phyloP scores from a whole-genome alignment of 139 green algal species.

The Zygnema cylindricum region DNA sequence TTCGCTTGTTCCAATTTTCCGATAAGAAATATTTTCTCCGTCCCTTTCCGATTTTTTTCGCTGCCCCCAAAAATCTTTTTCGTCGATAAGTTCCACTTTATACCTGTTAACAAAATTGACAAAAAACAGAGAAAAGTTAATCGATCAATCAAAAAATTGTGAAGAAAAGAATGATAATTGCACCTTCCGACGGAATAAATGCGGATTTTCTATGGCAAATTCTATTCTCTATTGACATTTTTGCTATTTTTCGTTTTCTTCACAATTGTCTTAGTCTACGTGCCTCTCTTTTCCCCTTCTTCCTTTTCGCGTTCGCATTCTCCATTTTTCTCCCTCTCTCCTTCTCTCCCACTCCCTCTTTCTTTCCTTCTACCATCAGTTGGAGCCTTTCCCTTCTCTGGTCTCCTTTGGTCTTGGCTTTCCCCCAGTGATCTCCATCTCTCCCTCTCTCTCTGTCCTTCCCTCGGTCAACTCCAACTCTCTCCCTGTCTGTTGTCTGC shows the following conservation, averaged over 20 bases:
- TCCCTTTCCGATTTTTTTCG: background rate
- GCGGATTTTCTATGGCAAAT: background rate
- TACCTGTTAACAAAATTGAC: background rate
- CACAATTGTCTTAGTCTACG: background rate
- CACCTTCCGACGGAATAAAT: background rate
- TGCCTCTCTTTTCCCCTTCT: background rate
- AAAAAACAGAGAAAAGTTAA: background rate
- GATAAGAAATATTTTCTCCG: background rate
- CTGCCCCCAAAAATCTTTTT: background rate
- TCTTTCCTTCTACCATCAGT: background rate
- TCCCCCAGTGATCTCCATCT: background rate
- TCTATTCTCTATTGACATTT: background rate
- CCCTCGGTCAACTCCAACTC: too few species aligned
- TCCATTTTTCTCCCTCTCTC: background rate
- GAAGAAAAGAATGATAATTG: background rate
- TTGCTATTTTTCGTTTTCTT: background rate
- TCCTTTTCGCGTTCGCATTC: background rate
- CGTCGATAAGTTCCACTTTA: background rate
- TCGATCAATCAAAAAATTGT: background rate
- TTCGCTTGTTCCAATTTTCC: background rate
- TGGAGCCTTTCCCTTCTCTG: background rate
- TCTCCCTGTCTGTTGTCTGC: background rate
- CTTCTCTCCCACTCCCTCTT: background rate
- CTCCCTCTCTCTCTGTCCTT: background rate
- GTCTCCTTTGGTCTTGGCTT: background rate